phyloP scores from a whole-genome alignment of 2,329 filamentous ascomycete species.

The Verticillium dahliae region DNA sequence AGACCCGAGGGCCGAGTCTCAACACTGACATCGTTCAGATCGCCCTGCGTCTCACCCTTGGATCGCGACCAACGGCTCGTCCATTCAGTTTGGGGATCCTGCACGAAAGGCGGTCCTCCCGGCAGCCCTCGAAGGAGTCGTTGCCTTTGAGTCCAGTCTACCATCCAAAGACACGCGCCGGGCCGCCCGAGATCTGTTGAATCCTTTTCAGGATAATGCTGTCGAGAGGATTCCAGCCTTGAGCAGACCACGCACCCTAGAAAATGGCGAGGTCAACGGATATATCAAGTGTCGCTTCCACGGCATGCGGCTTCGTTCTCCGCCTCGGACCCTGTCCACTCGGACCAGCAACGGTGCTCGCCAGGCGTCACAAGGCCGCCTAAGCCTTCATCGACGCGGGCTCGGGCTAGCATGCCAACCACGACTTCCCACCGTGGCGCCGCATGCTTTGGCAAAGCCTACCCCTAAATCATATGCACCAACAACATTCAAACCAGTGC shows the following conservation, averaged over 20 bases:
- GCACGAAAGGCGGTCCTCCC: not conserved
- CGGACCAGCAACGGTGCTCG: not conserved
- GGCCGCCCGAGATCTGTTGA: not conserved
- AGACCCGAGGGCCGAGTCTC: not conserved
- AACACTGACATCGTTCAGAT: not conserved
- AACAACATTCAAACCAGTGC: not conserved
- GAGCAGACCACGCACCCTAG: not conserved
- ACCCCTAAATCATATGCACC: not conserved
- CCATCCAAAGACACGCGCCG: not conserved
- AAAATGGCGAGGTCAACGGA: constrained; percentile 6
- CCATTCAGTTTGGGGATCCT: not conserved
- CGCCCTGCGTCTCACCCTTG: not conserved
- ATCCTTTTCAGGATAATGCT: constrained; percentile 10
- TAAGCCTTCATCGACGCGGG: not conserved
- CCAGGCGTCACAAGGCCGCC: not conserved
- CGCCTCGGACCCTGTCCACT: not conserved
- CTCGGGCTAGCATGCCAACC: not conserved
- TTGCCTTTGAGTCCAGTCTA: not conserved
- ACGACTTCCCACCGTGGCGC: not conserved
- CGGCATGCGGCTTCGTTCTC: not conserved
- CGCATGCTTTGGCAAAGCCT: not conserved
- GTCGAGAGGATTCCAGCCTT: constrained; percentile 2
- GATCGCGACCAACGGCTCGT: not conserved
- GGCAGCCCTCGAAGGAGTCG: not conserved
- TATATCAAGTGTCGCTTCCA: constrained; percentile 9